Base-by-base conservation (phyloP, 768 basidiomycete genomes). In the Leccinum uliginosum region DNA sequence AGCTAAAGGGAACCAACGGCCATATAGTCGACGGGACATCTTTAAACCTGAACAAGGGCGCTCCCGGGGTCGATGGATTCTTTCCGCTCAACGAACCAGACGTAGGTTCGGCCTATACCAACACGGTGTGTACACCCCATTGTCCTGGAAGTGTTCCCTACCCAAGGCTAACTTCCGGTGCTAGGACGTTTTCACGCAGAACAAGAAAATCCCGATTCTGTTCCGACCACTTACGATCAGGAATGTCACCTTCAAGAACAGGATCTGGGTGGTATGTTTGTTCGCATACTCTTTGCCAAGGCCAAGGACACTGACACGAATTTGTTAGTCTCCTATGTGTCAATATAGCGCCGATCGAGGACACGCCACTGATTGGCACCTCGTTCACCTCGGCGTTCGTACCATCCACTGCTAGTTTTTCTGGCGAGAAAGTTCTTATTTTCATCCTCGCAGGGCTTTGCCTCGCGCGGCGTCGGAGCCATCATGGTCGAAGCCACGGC, bases 281-380 rank as follows among this genome's bases (percentile, higher is more conserved):
- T 26, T 29, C 29, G 2, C 47, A 19, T 51, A 17, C 49, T 46
- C 26, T 59, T 49, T 47, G 43, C 26, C 15, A 27, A 23, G 14
- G 12, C n/a, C 19, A 43, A 43, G 19, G 45, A 15, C 46, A 26
- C 24, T 52, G 43, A 51, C 12, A 6, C 52, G 19, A 19, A 5
- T 27, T 17, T 45, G 48, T 9, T 59, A 85, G 85, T 74, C 87
- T 11, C 88, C 87, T 2, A 91, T 92, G 90, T 92, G 91, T 68
- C 85, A 87, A 70, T 93, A 93, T 73, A 87, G 85, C 56, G 77
- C 84, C 9, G 80, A 87, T 46, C 73, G 85, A 51, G 91, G 91
- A 0, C 83, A 88, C 63, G 83, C 84, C 4, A 91, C 90, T 1
- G 87, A 91, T 59, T 92, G 86, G 84, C 92, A 93, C 68, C 71